Evolutionary conservation across 2,329 filamentous ascomycete genomes (phyloP).

Genomic region (Ophiobolus disseminans): DNA sequence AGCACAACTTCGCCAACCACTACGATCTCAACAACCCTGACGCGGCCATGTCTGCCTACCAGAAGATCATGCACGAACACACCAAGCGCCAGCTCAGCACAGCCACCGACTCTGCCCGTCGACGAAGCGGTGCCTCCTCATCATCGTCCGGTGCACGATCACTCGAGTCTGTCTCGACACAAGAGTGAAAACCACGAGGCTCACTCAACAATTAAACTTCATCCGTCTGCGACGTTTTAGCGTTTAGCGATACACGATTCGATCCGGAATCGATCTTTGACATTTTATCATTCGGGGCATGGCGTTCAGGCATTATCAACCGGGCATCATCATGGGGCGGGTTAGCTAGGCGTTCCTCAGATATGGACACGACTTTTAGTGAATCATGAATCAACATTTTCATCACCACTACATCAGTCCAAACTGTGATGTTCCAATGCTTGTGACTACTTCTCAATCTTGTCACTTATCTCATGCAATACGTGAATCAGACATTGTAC

Average conservation of each 20-base stretch:
- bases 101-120: slow-evolving; percentile 54
- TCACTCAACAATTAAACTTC: background rate
- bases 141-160: slow-evolving; percentile 2
- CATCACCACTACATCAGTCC: too few species aligned
- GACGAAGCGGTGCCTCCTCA: slow-evolving; percentile 38
- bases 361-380: background rate
- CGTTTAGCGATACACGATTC: slow-evolving; percentile 10
- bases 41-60: slow-evolving; percentile 52
- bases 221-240: slow-evolving; percentile 18
- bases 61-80: slow-evolving; percentile 59
- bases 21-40: slow-evolving; percentile 51
- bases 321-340: background rate
- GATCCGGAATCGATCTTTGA: slow-evolving; percentile 6
- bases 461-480: too few species aligned
- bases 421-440: too few species aligned
- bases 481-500: too few species aligned
- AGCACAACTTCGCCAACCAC: slow-evolving; percentile 54
- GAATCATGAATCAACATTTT: background rate
- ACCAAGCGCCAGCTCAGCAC: slow-evolving; percentile 57
- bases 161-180: slow-evolving; percentile 26
- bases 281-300: slow-evolving; percentile 5
- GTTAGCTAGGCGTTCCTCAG: background rate
- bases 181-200: slow-evolving; percentile 20
- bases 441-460: too few species aligned
- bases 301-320: slow-evolving; percentile 5